phyloP scores from a whole-genome alignment of 1,284 basidiomycete species.

The Trichosporon sp. region DNA sequence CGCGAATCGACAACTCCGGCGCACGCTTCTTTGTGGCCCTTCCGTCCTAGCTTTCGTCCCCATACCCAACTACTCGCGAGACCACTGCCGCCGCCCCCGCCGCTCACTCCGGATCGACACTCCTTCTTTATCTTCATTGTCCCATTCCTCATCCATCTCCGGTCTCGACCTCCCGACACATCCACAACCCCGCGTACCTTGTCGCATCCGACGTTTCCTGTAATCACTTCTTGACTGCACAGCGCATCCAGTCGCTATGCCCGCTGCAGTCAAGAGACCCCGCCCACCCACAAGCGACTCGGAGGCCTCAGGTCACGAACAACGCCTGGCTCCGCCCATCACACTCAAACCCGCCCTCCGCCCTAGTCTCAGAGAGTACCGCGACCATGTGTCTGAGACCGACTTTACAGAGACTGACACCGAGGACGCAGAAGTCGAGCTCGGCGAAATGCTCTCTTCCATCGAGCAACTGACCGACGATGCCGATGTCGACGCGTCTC shows the following conservation, averaged over 20 bases:
- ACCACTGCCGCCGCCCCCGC: too few species aligned
- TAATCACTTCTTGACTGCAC: not conserved
- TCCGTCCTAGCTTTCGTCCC: too few species aligned
- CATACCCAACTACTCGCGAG: too few species aligned
- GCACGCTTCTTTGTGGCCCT: too few species aligned
- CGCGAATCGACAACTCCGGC: too few species aligned
- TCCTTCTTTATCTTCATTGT: not conserved
- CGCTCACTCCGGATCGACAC: too few species aligned
- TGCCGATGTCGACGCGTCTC: constrained; percentile 1
- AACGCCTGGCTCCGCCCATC: not conserved
- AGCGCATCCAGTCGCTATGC: not conserved
- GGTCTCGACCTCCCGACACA: not conserved
- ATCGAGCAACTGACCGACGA: constrained; percentile 2
- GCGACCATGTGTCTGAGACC: constrained; percentile 1
- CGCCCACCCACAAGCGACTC: not conserved
- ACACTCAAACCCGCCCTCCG: not conserved
- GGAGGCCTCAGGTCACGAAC: not conserved
- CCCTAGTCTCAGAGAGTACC: not conserved
- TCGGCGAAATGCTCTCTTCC: not conserved
- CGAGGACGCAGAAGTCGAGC: not conserved
- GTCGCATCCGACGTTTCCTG: not conserved
- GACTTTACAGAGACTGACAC: not conserved
- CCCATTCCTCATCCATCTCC: not conserved
- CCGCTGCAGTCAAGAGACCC: constrained; percentile 1
- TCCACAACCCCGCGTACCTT: not conserved